These are phyloP conservation scores for Boletus speciosus DNA, from an alignment of 768 basidiomycete genomes.

Conservation along the genomic window DNA sequence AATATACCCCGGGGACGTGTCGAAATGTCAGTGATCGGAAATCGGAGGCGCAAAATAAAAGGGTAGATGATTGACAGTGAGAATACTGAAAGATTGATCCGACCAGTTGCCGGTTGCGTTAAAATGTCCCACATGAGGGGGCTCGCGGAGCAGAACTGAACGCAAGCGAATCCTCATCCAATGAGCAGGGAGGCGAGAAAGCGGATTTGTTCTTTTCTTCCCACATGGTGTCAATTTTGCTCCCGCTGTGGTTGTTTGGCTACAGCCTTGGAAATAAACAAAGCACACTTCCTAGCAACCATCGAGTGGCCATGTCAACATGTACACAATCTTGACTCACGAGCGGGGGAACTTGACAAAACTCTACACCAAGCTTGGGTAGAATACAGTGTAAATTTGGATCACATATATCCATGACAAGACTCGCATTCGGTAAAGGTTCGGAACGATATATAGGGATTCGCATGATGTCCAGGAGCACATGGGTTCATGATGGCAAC, in stretches of 20 bases:
- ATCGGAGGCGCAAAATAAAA: too few species aligned
- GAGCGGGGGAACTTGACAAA: conserved; percentile 1
- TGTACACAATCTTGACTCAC: conserved; percentile 12
- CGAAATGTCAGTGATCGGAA: too few species aligned
- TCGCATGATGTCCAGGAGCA: conserved; percentile 16
- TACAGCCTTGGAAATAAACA: conserved; percentile 17
- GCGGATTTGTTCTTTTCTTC: not conserved
- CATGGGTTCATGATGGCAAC: conserved; percentile 12
- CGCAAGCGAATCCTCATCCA: not conserved
- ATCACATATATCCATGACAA: conserved; percentile 10
- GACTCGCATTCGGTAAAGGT: conserved; percentile 8
- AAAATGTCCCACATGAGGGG: not conserved
- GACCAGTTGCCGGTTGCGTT: conserved; percentile 1
- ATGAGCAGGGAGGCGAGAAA: too few species aligned
- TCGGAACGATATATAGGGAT: conserved; percentile 24
- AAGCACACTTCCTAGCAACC: not conserved
- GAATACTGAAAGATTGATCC: conserved; percentile 2
- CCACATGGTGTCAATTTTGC: not conserved
- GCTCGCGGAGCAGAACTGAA: not conserved
- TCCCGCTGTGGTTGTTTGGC: conserved; percentile 8
- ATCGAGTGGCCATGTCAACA: conserved; percentile 8
- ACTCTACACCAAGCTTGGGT: not conserved
- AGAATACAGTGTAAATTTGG: conserved; percentile 6
- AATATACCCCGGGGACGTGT: not conserved
- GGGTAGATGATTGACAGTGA: too few species aligned